phyloP scores from a whole-genome alignment of 805 yeast genomes.

The Diddensiella transvaalensis region DNA sequence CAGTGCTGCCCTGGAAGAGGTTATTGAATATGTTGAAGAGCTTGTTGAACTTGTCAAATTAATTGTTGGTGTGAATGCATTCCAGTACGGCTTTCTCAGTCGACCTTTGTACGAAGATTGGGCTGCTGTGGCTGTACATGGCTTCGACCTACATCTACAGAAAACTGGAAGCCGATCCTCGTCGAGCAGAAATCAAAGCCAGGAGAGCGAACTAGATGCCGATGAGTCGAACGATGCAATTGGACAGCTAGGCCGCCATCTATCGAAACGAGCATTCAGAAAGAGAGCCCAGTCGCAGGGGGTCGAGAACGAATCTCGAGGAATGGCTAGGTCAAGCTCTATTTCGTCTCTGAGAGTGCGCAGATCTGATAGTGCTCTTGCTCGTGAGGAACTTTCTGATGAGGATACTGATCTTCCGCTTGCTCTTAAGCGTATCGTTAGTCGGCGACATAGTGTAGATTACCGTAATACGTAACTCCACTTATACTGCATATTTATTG shows the following conservation, averaged over 20 bases:
- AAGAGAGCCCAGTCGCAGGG: not conserved
- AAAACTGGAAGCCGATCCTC: not conserved
- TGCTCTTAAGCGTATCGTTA: conserved; percentile 9
- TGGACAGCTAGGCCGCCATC: not conserved
- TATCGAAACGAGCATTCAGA: not conserved
- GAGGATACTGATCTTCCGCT: conserved; percentile 7
- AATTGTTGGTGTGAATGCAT: conserved; percentile 47
- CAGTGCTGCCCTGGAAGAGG: conserved; percentile 46
- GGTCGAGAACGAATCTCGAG: not conserved
- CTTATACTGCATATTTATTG: not conserved
- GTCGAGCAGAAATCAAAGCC: not conserved
- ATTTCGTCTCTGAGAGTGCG: conserved; percentile 1
- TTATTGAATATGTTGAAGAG: conserved; percentile 49
- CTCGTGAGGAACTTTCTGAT: conserved; percentile 1
- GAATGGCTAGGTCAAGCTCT: not conserved
- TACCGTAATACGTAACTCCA: not conserved
- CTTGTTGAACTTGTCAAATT: conserved; percentile 40
- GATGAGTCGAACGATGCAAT: not conserved
- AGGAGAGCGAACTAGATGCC: not conserved
- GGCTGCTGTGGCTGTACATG: conserved; percentile 13
- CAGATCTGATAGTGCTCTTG: not conserved
- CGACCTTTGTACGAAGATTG: conserved; percentile 36
- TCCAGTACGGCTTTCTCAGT: conserved; percentile 49
- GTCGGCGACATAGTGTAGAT: conserved; percentile 1
- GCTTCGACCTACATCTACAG: not conserved